Percentiles rank a stretch among this genome's conserved stretches.
phyloP scores from a whole-genome alignment of 2,329 filamentous ascomycete species.

The Pseudocercospora musae region DNA sequence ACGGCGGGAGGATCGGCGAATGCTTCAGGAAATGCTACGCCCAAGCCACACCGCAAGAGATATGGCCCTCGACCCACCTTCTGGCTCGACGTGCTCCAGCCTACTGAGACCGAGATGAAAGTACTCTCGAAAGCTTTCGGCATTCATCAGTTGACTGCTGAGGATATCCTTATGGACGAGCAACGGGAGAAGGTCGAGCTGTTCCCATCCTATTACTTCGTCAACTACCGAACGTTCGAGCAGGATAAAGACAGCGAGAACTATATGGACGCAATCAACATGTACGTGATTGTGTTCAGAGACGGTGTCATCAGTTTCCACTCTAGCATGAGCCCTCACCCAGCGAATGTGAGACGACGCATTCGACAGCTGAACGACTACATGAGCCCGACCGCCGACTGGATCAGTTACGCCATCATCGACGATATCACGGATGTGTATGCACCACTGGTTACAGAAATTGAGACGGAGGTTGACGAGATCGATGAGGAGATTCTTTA shows the following conservation, averaged over 20 bases:
- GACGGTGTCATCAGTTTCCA: conserved; percentile 96
- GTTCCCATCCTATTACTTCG: conserved; percentile 96
- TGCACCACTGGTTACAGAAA: conserved; percentile 82
- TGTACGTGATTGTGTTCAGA: conserved; percentile 95
- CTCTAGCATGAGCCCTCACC: conserved; percentile 92
- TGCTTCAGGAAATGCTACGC: conserved; percentile 24
- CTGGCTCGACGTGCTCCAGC: conserved; percentile 91
- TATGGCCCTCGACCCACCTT: conserved; percentile 83
- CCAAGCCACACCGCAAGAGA: conserved; percentile 38
- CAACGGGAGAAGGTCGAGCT: conserved; percentile 96
- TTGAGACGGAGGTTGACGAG: conserved; percentile 94
- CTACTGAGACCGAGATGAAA: conserved; percentile 94
- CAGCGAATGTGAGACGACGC: conserved; percentile 88
- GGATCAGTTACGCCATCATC: conserved; percentile 97
- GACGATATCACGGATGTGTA: conserved; percentile 98
- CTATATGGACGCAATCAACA: conserved; percentile 91
- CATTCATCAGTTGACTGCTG: conserved; percentile 90
- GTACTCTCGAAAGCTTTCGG: conserved; percentile 87
- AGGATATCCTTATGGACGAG: conserved; percentile 97
- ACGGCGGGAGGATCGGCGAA: conserved; percentile 16
- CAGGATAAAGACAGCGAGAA: conserved; percentile 86
- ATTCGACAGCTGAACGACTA: conserved; percentile 94
- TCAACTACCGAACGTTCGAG: conserved; percentile 97
- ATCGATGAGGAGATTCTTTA: conserved; percentile 89
- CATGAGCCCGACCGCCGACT: conserved; percentile 86